Percentiles rank a stretch among this genome's conserved stretches.
These are phyloP conservation scores for Phylloporus scabripes DNA, from an alignment of 768 basidiomycete species.

Conservation along the genomic window DNA sequence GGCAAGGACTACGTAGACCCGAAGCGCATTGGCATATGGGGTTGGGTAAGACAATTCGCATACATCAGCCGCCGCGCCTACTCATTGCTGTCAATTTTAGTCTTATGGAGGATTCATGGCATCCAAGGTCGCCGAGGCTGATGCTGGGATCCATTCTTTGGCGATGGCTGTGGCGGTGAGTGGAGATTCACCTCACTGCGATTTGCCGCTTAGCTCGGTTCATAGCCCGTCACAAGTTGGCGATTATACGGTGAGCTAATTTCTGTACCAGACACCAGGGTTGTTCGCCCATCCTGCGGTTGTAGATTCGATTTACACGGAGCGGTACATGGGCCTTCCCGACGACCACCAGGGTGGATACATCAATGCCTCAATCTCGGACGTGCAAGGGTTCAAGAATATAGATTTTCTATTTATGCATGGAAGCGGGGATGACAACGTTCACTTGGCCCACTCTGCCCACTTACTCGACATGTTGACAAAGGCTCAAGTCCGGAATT, in stretches of 20 bases:
- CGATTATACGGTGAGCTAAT: slow-evolving; percentile 57
- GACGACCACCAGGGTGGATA: slow-evolving; percentile 80
- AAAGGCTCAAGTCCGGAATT: slow-evolving; percentile 59
- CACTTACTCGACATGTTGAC: slow-evolving; percentile 94
- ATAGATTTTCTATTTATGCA: slow-evolving; percentile 83
- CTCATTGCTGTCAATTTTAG: slow-evolving; percentile 35
- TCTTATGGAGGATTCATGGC: slow-evolving; percentile 97
- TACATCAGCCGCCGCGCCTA: background rate
- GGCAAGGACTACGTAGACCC: slow-evolving; percentile 84
- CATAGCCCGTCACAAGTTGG: slow-evolving; percentile 85
- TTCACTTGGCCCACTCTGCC: slow-evolving; percentile 90
- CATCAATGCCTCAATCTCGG: slow-evolving; percentile 78
- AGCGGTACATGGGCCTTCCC: slow-evolving; percentile 92
- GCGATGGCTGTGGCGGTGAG: slow-evolving; percentile 88
- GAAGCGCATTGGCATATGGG: slow-evolving; percentile 91
- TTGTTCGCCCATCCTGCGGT: background rate
- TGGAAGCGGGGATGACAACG: slow-evolving; percentile 95
- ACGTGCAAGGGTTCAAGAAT: slow-evolving; percentile 81
- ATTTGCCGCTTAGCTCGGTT: slow-evolving; percentile 8
- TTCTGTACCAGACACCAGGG: background rate
- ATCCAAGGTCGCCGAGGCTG: slow-evolving; percentile 85
- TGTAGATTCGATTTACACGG: slow-evolving; percentile 91
- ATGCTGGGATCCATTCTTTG: slow-evolving; percentile 83
- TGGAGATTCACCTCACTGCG: slow-evolving; percentile 6
- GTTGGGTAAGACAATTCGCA: slow-evolving; percentile 65